These are phyloP conservation scores for Heterobasidion occidentale DNA, from an alignment of 1,284 basidiomycete genomes.

Conservation along the genomic window DNA sequence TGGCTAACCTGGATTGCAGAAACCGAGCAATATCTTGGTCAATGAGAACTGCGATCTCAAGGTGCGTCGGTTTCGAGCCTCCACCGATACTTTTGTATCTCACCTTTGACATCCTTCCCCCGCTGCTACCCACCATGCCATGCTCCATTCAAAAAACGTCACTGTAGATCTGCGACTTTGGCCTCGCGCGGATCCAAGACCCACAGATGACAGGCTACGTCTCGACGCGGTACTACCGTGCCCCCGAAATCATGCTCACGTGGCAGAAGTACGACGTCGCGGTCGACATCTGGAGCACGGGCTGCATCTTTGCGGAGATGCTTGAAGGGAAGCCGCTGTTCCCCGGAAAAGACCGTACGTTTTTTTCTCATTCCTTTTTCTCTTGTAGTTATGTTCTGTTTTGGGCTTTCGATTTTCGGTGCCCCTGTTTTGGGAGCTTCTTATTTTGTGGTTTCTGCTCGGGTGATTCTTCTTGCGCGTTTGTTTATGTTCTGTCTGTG, in stretches of 20 bases:
- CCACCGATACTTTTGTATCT: not conserved
- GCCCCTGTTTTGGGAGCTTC: not conserved
- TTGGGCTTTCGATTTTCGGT: not conserved
- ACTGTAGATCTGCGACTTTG: conserved; percentile 94
- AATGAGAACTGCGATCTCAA: conserved; percentile 99
- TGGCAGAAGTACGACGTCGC: conserved; percentile 99
- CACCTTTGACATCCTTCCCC: not conserved
- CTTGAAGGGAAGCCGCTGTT: conserved; percentile 97
- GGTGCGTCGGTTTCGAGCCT: conserved; percentile 24
- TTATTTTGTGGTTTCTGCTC: not conserved
- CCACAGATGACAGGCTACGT: conserved; percentile 99
- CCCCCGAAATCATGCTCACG: conserved; percentile 99
- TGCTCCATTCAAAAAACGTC: not conserved
- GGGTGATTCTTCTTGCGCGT: no score
- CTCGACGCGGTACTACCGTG: conserved; percentile 97
- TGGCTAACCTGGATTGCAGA: conserved; percentile 39
- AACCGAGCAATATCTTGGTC: conserved; percentile 99
- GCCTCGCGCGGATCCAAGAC: conserved; percentile 92
- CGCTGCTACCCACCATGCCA: not conserved
- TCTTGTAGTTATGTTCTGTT: not conserved
- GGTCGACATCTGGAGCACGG: conserved; percentile 98
- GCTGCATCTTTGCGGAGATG: conserved; percentile 99
- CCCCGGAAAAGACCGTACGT: conserved; percentile 95
- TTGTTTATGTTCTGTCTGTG: no score
- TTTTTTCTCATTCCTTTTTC: conserved; percentile 7